These are phyloP conservation scores for Cyanophora paradoxa DNA, from an alignment of 78 protist genomes.

Conservation along the genomic window DNA sequence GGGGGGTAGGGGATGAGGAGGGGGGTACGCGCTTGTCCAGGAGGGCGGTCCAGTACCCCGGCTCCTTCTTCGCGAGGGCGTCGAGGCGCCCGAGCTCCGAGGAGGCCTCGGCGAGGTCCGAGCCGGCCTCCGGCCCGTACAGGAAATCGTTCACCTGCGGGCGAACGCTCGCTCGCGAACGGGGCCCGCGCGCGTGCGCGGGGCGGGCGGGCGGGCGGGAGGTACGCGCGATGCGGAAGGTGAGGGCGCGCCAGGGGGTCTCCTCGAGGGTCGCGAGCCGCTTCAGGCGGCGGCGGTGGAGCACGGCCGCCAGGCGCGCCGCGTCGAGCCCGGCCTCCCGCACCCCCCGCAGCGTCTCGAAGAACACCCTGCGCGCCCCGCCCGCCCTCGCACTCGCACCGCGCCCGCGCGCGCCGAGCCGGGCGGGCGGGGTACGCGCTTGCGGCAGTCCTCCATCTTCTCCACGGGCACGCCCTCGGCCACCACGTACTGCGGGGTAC, in stretches of 20 bases:
- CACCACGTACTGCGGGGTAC: not conserved
- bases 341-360: not conserved
- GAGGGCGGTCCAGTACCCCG: constrained; percentile 14
- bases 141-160: no score
- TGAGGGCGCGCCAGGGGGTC: no score
- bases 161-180: no score
- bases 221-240: no score
- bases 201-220: no score
- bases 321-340: constrained; percentile 19
- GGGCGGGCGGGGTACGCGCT: not conserved
- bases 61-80: not conserved
- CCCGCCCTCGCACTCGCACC: not conserved
- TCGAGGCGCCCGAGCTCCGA: not conserved
- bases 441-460: not conserved
- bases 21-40: constrained; percentile 2
- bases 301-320: constrained; percentile 21
- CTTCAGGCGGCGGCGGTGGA: no score
- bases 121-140: not conserved
- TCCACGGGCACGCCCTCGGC: not conserved
- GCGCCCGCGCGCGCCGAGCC: not conserved
- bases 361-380: not conserved
- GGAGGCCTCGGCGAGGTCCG: not conserved
- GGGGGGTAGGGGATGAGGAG: no score
- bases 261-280: no score
- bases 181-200: no score